Evolutionary conservation across 805 yeast genomes (phyloP).

Genomic region (Danielia reshetovae): DNA sequence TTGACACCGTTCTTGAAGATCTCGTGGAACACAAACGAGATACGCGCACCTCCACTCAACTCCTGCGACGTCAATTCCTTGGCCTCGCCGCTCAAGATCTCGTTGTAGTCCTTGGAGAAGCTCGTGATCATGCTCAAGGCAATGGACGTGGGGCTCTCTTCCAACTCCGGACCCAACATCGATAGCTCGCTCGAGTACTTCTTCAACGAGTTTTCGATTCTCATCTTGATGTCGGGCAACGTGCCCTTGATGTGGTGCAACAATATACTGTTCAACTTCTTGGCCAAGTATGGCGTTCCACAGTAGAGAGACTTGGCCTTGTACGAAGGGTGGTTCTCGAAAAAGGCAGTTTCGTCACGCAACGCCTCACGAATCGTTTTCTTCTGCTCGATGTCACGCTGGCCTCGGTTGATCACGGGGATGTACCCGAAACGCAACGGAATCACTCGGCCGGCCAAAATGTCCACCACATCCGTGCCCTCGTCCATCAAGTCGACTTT

Average conservation of each 20-base stretch:
- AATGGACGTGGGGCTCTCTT: slow-evolving; percentile 84
- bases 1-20: slow-evolving; percentile 88
- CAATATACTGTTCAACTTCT: slow-evolving; percentile 81
- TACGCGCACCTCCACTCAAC: slow-evolving; percentile 96
- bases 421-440: slow-evolving; percentile 94
- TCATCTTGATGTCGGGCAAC: slow-evolving; percentile 85
- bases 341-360: slow-evolving; percentile 71
- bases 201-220: slow-evolving; percentile 74
- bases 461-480: slow-evolving; percentile 96
- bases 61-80: slow-evolving; percentile 85
- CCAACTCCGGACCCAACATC: slow-evolving; percentile 80
- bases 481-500: slow-evolving; percentile 97
- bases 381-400: slow-evolving; percentile 85
- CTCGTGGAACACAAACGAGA: slow-evolving; percentile 95
- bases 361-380: slow-evolving; percentile 88
- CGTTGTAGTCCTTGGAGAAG: slow-evolving; percentile 85
- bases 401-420: slow-evolving; percentile 92
- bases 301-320: slow-evolving; percentile 92
- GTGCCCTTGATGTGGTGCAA: slow-evolving; percentile 71
- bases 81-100: slow-evolving; percentile 88
- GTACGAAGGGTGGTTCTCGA: slow-evolving; percentile 87
- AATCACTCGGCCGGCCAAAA: slow-evolving; percentile 90
- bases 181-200: slow-evolving; percentile 77
- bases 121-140: slow-evolving; percentile 89
- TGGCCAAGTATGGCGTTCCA: slow-evolving; percentile 97